A percentile compares a stretch with the other conserved stretches of the same genome.
phyloP scores from a whole-genome alignment of 2,329 filamentous ascomycete species.

The Aschersonia sp. region DNA sequence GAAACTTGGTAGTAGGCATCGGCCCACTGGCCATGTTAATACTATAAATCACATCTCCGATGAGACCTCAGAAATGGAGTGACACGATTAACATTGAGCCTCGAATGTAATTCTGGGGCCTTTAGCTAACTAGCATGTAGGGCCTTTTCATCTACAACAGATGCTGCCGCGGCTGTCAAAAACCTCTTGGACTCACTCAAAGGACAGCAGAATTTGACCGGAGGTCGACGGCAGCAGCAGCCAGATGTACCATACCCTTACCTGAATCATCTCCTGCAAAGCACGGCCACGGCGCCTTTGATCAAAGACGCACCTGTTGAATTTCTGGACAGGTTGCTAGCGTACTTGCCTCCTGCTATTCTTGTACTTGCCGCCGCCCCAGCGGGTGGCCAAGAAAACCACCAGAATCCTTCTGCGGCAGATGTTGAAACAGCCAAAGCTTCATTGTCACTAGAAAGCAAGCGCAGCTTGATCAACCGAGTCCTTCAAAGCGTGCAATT shows the following conservation, averaged over 20 bases:
- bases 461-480: slow-evolving; percentile 64
- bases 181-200: slow-evolving; percentile 79
- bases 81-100: too few species aligned
- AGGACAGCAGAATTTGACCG: slow-evolving; percentile 30
- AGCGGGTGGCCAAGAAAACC: slow-evolving; percentile 37
- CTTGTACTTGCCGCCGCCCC: slow-evolving; percentile 58
- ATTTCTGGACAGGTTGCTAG: slow-evolving; percentile 60
- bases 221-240: slow-evolving; percentile 17
- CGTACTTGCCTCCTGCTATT: slow-evolving; percentile 63
- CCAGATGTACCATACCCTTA: slow-evolving; percentile 58
- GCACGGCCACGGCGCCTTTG: slow-evolving; percentile 63
- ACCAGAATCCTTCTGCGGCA: slow-evolving; percentile 52
- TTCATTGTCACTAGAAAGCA: slow-evolving; percentile 58
- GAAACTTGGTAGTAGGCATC: slow-evolving; percentile 3
- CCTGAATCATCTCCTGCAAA: slow-evolving; percentile 70
- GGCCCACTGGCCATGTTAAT: slow-evolving; percentile 16
- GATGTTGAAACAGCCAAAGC: slow-evolving; percentile 59
- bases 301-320: slow-evolving; percentile 50
- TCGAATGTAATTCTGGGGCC: slow-evolving; percentile 1
- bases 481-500: slow-evolving; percentile 87
- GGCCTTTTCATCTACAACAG: slow-evolving; percentile 41
- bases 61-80: slow-evolving; percentile 8
- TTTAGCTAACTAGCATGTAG: slow-evolving; percentile 35
- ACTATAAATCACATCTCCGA: slow-evolving; percentile 11
- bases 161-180: slow-evolving; percentile 67